Base-by-base conservation (phyloP, 306 rosid genomes). In the Calophaca sinica region DNA sequence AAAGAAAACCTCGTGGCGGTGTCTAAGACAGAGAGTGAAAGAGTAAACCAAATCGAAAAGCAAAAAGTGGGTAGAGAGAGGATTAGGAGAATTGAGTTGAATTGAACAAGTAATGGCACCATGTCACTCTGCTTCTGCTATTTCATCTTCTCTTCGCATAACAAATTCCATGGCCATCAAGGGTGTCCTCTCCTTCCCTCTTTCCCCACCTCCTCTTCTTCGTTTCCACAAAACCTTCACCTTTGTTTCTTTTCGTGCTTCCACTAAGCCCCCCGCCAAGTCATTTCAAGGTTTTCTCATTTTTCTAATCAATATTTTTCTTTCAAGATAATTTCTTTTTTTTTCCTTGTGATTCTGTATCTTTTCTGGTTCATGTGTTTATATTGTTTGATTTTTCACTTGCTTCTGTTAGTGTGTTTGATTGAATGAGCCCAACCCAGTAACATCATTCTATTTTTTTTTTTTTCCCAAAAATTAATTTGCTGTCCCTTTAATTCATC, bases 221-320 rank as follows among this genome's bases (percentile, higher is more conserved):
- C 83, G 59, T 76, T 61, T 72, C 38, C 29, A 81, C 41, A 81
- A 70, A 78, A 65, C 53, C 45, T 58, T 78, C 62, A 60, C 83
- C 71, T 92, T 79, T 75, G 15, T 80, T 65, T 80, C 89, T 20
- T 60, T 87, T 46, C 79, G 85, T 60, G 52, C 82, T 9, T 68
- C 84, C 31, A 65, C 78, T 49, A 83, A 79, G 64, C 77, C 68
- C 42, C 79, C 77, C 75, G 72, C 77, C 29, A 89, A 80, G 26
- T 69, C 74, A 26, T 80, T 87, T 70, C 93, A 91, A 87, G 97
- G 97, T 92, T 70, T 58, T 11, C 51, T 54, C 45, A 12, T 0
- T 68, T 12, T 35, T 35, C 52, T 68, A 31, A 1, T 73, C n/a
- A 11, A 1, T 26, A 28, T 32, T 76, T 32, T 28, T 9, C 13